Percentiles rank a stretch among this genome's conserved stretches.
phyloP scores from a whole-genome alignment of 2,329 filamentous ascomycete genomes.

The Bimuria novae-zelandiae region DNA sequence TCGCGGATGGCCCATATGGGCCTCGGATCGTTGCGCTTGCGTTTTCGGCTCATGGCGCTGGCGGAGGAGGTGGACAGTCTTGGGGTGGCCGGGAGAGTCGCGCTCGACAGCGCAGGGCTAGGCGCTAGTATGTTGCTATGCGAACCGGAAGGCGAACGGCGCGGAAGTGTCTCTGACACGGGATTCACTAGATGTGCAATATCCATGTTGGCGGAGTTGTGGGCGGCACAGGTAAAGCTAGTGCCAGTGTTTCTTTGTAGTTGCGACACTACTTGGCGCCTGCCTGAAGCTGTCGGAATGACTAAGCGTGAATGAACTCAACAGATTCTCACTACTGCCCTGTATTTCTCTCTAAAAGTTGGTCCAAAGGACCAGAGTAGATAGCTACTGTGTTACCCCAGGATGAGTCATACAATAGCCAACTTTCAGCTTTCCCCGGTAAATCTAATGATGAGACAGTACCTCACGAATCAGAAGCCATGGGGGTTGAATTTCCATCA shows the following conservation, averaged over 20 bases:
- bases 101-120: slow-evolving; percentile 33
- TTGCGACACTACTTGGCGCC: slow-evolving; percentile 4
- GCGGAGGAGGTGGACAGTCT: slow-evolving; percentile 21
- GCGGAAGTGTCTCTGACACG: slow-evolving; percentile 36
- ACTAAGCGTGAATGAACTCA: slow-evolving; percentile 2
- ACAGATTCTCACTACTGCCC: no score
- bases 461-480: not conserved
- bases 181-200: slow-evolving; percentile 43
- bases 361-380: no score
- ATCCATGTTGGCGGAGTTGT: slow-evolving; percentile 40
- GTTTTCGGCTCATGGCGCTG: slow-evolving; percentile 37
- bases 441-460: not conserved
- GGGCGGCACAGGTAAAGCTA: slow-evolving; percentile 18
- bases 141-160: slow-evolving; percentile 36
- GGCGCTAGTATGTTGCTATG: slow-evolving; percentile 31
- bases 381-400: not conserved
- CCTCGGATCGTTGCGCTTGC: slow-evolving; percentile 43
- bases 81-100: slow-evolving; percentile 35
- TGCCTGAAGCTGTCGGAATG: slow-evolving; percentile 1
- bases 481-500: slow-evolving; percentile 6
- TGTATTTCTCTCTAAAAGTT: no score
- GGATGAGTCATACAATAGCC: not conserved
- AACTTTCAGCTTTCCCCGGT: no score
- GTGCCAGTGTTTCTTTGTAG: slow-evolving; percentile 14
- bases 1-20: slow-evolving; percentile 44